A percentile compares a stretch with the other conserved stretches of the same genome.
Evolutionary conservation across 352 stramenopile species (phyloP).

Genomic region (Globisporangium paddicum): DNA sequence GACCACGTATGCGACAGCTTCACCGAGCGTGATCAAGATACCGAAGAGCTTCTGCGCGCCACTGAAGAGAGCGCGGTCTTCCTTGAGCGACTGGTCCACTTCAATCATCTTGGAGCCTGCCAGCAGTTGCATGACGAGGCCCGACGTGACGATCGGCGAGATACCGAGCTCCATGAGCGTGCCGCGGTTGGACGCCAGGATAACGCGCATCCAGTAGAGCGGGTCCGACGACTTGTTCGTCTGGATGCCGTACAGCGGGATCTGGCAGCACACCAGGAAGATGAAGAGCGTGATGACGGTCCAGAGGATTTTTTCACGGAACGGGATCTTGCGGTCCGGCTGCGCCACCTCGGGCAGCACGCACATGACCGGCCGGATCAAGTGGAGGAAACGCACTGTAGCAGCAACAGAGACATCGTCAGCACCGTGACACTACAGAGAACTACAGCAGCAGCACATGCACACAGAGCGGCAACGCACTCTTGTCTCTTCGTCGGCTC

Average conservation of each 20-base stretch:
- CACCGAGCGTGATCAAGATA: constrained; percentile 98
- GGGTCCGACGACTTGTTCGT: constrained; percentile 98
- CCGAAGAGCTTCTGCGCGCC: constrained; percentile 99
- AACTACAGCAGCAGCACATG: not conserved
- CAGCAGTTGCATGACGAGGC: constrained; percentile 99
- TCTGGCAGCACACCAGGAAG: constrained; percentile 99
- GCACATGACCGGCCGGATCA: constrained; percentile 98
- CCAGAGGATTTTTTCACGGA: constrained; percentile 99
- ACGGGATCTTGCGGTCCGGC: constrained; percentile 97
- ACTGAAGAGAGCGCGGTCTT: constrained; percentile 97
- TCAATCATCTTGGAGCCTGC: constrained; percentile 98
- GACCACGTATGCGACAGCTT: constrained; percentile 99
- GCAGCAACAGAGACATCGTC: not conserved
- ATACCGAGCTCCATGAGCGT: constrained; percentile 99
- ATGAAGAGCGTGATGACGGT: constrained; percentile 99
- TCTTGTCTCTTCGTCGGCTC: constrained; percentile 16
- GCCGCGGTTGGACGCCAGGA: constrained; percentile 97
- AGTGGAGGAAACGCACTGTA: constrained; percentile 95
- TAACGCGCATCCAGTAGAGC: constrained; percentile 99
- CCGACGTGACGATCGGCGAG: constrained; percentile 98
- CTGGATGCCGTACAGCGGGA: constrained; percentile 99
- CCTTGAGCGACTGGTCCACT: constrained; percentile 98
- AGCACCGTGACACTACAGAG: not conserved
- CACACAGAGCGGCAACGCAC: constrained; percentile 8
- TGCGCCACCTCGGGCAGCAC: constrained; percentile 97